A percentile compares a stretch with the other conserved stretches of the same genome.
Evolutionary conservation across 768 basidiomycete genomes (phyloP).

Genomic region (Russula compacta): DNA sequence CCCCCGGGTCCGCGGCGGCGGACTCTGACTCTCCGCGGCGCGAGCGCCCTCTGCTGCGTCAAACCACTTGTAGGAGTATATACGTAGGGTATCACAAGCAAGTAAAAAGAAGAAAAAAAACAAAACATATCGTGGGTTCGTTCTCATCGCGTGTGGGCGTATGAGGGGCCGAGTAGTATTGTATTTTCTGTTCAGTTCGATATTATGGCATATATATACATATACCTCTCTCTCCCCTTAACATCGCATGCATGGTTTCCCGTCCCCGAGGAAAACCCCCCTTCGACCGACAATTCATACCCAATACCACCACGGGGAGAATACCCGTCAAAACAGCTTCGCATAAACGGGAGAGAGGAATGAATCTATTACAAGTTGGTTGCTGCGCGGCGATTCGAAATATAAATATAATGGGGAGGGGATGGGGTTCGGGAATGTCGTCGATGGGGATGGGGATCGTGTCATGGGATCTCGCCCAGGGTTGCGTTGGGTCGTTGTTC

Average conservation of each 20-base stretch:
- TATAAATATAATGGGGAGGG: no score
- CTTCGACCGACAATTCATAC: no score
- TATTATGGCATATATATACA: not conserved
- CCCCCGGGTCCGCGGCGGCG: conserved; percentile 16
- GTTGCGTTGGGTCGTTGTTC: not conserved
- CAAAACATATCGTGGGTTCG: not conserved
- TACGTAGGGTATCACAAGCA: no score
- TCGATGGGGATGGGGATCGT: not conserved
- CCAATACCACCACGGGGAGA: no score
- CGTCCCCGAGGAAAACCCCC: no score
- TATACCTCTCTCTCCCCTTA: no score
- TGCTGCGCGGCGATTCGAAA: no score
- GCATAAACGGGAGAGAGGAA: no score
- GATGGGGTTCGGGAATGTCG: not conserved
- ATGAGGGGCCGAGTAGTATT: not conserved
- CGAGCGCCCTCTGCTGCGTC: conserved; percentile 6
- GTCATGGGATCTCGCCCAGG: not conserved
- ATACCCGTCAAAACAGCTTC: no score
- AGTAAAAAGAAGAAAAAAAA: no score
- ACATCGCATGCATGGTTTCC: no score
- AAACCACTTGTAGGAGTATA: not conserved
- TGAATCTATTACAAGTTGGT: no score
- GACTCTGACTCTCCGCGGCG: conserved; percentile 11
- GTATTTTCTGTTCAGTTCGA: not conserved
- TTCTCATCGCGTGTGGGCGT: not conserved